Conservation (phyloP, 176 grass and related monocot species). For the Poa pratensis region DNA sequence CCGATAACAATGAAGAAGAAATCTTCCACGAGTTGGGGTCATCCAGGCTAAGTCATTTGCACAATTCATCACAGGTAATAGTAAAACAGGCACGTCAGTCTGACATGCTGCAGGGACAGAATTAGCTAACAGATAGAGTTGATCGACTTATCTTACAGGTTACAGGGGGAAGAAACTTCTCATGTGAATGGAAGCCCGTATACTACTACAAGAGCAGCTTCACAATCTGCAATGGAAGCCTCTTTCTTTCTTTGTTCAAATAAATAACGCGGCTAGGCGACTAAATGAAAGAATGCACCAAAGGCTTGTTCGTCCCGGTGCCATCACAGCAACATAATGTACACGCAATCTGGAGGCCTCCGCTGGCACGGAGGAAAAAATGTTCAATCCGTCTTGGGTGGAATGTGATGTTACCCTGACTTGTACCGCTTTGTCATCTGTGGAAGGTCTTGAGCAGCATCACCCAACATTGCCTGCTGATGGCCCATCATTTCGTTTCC, state of each 20-base stretch:
- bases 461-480: constrained; percentile 21
- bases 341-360: constrained; percentile 54
- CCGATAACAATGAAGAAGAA: neutral
- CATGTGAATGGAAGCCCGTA: constrained; percentile 77
- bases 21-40: neutral
- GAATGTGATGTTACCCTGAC: constrained; percentile 34
- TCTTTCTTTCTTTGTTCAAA: constrained; percentile 20
- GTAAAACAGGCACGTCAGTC: neutral
- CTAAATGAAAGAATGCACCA: constrained; percentile 64
- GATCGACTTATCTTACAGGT: constrained; percentile 45
- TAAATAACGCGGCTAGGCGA: constrained; percentile 11
- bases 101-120: neutral
- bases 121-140: neutral
- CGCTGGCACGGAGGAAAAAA: constrained; percentile 20
- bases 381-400: neutral
- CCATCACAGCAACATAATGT: constrained; percentile 51
- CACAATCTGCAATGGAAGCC: constrained; percentile 63
- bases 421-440: constrained; percentile 65
- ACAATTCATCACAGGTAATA: neutral
- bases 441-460: constrained; percentile 20
- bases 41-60: neutral
- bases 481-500: constrained; percentile 44
- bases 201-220: constrained; percentile 66
- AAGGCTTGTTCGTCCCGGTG: constrained; percentile 24
- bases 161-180: constrained; percentile 53